Evolutionary conservation across 371 early-diverging fungal genomes (phyloP).

Genomic region (Apophysomyces sp.): DNA sequence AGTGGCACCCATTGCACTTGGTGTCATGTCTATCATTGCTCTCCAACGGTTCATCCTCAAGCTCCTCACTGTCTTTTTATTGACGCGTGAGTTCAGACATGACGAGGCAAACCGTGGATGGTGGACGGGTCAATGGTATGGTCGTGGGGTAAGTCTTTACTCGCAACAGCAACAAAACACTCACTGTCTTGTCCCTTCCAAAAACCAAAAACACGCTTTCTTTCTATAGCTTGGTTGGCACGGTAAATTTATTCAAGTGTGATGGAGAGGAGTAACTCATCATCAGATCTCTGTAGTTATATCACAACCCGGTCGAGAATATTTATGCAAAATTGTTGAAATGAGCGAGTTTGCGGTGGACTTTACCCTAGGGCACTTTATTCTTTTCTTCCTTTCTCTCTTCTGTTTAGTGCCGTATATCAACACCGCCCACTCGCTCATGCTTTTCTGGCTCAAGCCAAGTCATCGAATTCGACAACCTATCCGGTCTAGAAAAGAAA

Average conservation of each 20-base stretch:
- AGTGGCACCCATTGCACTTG: conserved; percentile 61
- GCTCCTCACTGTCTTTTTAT: conserved; percentile 63
- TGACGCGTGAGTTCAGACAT: conserved; percentile 83
- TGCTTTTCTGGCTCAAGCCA: conserved; percentile 86
- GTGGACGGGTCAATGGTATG: conserved; percentile 92
- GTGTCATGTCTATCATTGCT: conserved; percentile 62
- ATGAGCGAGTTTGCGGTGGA: conserved; percentile 83
- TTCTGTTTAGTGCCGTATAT: conserved; percentile 75
- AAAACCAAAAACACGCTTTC: not conserved
- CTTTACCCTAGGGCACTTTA: conserved; percentile 73
- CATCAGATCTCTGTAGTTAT: conserved; percentile 35
- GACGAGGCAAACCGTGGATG: conserved; percentile 83
- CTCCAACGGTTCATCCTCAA: conserved; percentile 75
- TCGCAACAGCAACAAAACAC: not conserved
- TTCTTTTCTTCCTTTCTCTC: conserved; percentile 69
- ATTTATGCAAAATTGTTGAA: conserved; percentile 84
- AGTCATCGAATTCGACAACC: conserved; percentile 79
- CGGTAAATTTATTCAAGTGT: conserved; percentile 15
- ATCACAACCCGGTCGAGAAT: conserved; percentile 78
- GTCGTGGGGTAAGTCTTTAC: conserved; percentile 65
- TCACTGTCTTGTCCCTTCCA: not conserved
- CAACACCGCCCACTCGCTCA: conserved; percentile 78
- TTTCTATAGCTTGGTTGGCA: conserved; percentile 44
- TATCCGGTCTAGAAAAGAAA: conserved; percentile 70
- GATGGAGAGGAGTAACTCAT: not conserved